phyloP scores from a whole-genome alignment of 352 stramenopile genomes.

The Globisporangium splendens region DNA sequence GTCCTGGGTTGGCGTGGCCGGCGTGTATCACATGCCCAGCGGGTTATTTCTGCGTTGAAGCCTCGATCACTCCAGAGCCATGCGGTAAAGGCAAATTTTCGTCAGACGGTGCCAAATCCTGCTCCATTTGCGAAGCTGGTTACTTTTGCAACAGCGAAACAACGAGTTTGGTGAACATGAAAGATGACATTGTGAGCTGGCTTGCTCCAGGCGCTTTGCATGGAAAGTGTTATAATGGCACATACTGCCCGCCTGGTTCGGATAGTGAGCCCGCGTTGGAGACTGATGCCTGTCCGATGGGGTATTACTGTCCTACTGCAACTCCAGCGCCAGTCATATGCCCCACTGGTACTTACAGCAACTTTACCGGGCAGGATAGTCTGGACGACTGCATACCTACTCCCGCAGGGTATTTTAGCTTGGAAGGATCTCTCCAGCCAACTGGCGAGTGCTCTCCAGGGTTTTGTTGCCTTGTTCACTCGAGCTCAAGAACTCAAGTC shows the following conservation, averaged over 20 bases:
- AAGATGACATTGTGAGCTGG: conserved; percentile 51
- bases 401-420: conserved; percentile 63
- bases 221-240: conserved; percentile 86
- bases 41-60: conserved; percentile 82
- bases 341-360: conserved; percentile 82
- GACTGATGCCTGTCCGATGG: conserved; percentile 71
- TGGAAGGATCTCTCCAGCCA: conserved; percentile 53
- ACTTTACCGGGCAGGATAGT: conserved; percentile 68
- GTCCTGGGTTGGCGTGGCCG: conserved; percentile 48
- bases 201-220: conserved; percentile 45
- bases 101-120: conserved; percentile 44
- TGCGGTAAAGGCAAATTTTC: conserved; percentile 77
- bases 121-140: conserved; percentile 55
- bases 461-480: conserved; percentile 82
- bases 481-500: conserved; percentile 63
- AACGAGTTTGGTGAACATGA: conserved; percentile 70
- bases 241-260: conserved; percentile 71
- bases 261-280: conserved; percentile 68
- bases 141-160: conserved; percentile 78
- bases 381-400: conserved; percentile 74
- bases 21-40: conserved; percentile 71
- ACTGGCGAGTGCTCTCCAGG: conserved; percentile 64
- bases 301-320: conserved; percentile 75
- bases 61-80: conserved; percentile 42
- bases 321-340: conserved; percentile 70